Percentiles rank a stretch among this genome's conserved stretches.
Evolutionary conservation across 805 yeast species (phyloP).

Genomic region (Blastobotrys parvus): DNA sequence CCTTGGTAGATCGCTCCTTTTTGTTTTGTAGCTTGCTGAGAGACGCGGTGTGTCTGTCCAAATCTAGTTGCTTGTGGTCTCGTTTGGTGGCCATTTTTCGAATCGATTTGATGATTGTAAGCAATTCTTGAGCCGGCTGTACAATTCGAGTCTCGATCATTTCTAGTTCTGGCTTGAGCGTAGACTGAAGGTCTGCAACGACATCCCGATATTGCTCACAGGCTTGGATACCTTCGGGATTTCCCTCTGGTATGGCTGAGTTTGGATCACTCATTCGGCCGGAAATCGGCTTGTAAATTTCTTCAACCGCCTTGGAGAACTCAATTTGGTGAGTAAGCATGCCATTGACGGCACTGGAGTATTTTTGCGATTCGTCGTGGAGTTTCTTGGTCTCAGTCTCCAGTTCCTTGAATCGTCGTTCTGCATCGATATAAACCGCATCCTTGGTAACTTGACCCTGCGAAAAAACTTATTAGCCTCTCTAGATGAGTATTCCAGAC

Average conservation of each 20-base stretch:
- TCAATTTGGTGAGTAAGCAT: constrained; percentile 92
- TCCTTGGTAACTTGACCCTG: constrained; percentile 49
- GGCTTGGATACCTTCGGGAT: constrained; percentile 94
- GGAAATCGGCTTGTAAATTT: constrained; percentile 90
- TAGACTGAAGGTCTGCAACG: constrained; percentile 76
- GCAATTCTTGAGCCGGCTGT: constrained; percentile 83
- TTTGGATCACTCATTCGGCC: constrained; percentile 90
- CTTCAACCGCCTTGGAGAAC: constrained; percentile 91
- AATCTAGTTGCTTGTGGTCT: constrained; percentile 88
- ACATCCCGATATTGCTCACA: constrained; percentile 84
- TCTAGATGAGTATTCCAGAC: constrained; percentile 25
- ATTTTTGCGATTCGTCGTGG: constrained; percentile 82
- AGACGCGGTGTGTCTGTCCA: constrained; percentile 73
- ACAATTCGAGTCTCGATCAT: constrained; percentile 85
- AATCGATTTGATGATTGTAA: constrained; percentile 71
- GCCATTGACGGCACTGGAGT: constrained; percentile 84
- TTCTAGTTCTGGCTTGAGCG: constrained; percentile 86
- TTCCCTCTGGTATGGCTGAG: constrained; percentile 79
- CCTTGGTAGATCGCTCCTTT: constrained; percentile 77
- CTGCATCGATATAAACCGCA: constrained; percentile 90
- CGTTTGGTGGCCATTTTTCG: constrained; percentile 94
- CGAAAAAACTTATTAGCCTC: neutral
- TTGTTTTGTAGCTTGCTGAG: constrained; percentile 69
- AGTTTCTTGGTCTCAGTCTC: constrained; percentile 84
- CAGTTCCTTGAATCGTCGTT: constrained; percentile 87